These are phyloP conservation scores for Decorospora gaudefroyi DNA, from an alignment of 2,329 filamentous ascomycete species.

Conservation along the genomic window DNA sequence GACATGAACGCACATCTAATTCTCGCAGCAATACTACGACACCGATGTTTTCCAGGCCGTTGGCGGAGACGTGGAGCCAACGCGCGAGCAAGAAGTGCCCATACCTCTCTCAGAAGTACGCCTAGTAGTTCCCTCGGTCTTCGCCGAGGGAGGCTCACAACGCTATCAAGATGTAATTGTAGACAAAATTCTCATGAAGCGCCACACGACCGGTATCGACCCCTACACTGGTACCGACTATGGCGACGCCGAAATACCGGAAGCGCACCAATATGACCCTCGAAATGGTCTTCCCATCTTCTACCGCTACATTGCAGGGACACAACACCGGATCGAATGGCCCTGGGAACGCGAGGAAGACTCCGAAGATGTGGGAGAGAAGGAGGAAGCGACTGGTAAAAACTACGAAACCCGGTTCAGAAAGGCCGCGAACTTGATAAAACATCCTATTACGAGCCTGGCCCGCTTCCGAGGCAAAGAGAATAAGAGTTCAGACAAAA, in stretches of 20 bases:
- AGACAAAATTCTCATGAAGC: slow-evolving; percentile 39
- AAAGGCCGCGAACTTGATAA: slow-evolving; percentile 22
- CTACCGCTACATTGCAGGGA: slow-evolving; percentile 46
- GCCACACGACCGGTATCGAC: slow-evolving; percentile 39
- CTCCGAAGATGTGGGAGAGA: slow-evolving; percentile 6
- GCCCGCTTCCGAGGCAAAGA: slow-evolving; percentile 22
- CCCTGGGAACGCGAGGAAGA: slow-evolving; percentile 35
- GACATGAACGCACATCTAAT: slow-evolving; percentile 4
- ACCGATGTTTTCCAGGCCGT: slow-evolving; percentile 45
- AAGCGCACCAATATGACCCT: slow-evolving; percentile 40
- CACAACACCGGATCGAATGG: slow-evolving; percentile 38
- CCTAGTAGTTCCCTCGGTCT: slow-evolving; percentile 73
- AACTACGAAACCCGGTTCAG: slow-evolving; percentile 19
- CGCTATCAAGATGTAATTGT: slow-evolving; percentile 60
- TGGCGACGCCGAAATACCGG: slow-evolving; percentile 30
- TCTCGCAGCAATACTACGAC: slow-evolving; percentile 48
- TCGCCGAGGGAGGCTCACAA: slow-evolving; percentile 55
- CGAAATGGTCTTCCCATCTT: slow-evolving; percentile 37
- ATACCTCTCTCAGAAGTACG: slow-evolving; percentile 74
- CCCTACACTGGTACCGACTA: slow-evolving; percentile 40
- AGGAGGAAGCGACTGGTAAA: slow-evolving; percentile 11
- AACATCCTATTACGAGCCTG: slow-evolving; percentile 26
- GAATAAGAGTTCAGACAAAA: slow-evolving; percentile 3
- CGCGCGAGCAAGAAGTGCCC: slow-evolving; percentile 58
- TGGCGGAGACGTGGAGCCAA: slow-evolving; percentile 44